A percentile compares a stretch with the other conserved stretches of the same genome.
phyloP scores from a whole-genome alignment of 495 filamentous ascomycete genomes.

The Echria macrotheca region DNA sequence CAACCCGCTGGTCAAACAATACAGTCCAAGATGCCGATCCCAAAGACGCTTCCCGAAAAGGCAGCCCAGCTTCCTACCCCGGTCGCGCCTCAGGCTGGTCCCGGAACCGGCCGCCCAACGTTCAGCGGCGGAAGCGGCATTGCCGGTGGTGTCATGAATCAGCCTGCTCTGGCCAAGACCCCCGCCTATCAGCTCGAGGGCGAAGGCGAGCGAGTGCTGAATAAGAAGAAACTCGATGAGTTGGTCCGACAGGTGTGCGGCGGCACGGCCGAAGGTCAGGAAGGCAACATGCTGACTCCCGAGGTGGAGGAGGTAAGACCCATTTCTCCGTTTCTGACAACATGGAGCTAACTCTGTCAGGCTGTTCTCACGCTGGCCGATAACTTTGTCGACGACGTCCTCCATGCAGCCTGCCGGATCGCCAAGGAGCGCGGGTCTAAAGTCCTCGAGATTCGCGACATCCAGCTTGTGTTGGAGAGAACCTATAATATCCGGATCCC shows the following conservation, averaged over 20 bases:
- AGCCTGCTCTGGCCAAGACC: constrained; percentile 76
- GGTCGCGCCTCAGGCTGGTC: constrained; percentile 54
- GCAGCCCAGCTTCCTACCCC: constrained; percentile 60
- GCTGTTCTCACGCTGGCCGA: constrained; percentile 85
- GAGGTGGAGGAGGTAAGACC: constrained; percentile 87
- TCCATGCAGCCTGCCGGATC: constrained; percentile 78
- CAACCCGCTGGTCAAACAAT: constrained; percentile 27
- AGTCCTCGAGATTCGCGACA: constrained; percentile 83
- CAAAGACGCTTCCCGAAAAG: constrained; percentile 63
- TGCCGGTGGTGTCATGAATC: constrained; percentile 71
- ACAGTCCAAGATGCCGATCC: constrained; percentile 65
- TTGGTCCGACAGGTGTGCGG: constrained; percentile 90
- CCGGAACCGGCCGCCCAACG: constrained; percentile 63
- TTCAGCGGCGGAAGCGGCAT: constrained; percentile 66
- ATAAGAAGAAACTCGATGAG: constrained; percentile 95
- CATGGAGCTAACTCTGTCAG: constrained; percentile 35
- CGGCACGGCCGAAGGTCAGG: constrained; percentile 62
- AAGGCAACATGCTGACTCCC: constrained; percentile 65
- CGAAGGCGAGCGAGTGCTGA: constrained; percentile 81
- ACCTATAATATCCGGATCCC: constrained; percentile 98
- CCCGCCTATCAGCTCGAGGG: constrained; percentile 80
- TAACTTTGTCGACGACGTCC: constrained; percentile 87
- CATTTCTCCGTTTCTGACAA: constrained; percentile 11
- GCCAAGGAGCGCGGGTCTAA: constrained; percentile 89
- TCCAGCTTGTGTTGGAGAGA: constrained; percentile 91